Evolutionary conservation across 2,329 filamentous ascomycete genomes (phyloP).

Genomic region (Chaetomium globosum): DNA sequence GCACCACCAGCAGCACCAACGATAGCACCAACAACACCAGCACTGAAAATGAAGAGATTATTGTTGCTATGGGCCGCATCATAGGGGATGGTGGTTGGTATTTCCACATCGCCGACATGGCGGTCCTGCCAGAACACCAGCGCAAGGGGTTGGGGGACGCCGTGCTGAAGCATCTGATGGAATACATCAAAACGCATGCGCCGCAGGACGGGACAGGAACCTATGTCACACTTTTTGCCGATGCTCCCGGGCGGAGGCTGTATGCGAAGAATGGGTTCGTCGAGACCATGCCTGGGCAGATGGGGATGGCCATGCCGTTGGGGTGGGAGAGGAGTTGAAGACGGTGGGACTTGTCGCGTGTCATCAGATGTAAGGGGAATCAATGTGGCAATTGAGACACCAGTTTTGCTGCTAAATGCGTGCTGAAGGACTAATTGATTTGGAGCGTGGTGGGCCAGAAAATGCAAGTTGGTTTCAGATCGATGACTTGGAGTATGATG

Average conservation of each 20-base stretch:
- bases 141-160: constrained; percentile 51
- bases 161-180: constrained; percentile 49
- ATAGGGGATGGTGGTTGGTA: constrained; percentile 57
- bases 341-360: not conserved
- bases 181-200: constrained; percentile 46
- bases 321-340: constrained; percentile 12
- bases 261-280: constrained; percentile 52
- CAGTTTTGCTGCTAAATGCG: not conserved
- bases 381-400: not conserved
- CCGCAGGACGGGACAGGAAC: constrained; percentile 41
- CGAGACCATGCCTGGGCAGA: constrained; percentile 42
- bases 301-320: constrained; percentile 43
- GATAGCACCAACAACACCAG: not conserved
- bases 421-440: too few relatives aligned
- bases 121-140: constrained; percentile 53
- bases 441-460: not conserved
- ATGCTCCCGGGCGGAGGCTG: constrained; percentile 48
- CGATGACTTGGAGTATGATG: not conserved
- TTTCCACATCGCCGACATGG: constrained; percentile 55
- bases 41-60: not conserved
- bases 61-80: constrained; percentile 54
- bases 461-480: not conserved
- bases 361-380: not conserved
- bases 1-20: not conserved
- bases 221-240: constrained; percentile 52